Conservation (phyloP, 768 basidiomycete genomes). For the Leucocoprinus sp. region DNA sequence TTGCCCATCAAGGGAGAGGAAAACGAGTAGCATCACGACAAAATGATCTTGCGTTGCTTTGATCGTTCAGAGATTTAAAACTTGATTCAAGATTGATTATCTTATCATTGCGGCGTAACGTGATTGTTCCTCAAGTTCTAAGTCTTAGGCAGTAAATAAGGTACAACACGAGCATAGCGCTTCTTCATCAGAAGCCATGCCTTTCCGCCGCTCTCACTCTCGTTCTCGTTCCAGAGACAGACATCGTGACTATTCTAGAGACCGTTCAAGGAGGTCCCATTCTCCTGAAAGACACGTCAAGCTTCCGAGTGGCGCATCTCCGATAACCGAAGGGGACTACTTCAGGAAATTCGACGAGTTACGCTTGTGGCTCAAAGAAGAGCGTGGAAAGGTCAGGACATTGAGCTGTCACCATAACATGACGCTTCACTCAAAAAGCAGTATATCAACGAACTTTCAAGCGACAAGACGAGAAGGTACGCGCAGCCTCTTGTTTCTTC, state of each 20-base stretch:
- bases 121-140: neutral
- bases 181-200: constrained; percentile 22
- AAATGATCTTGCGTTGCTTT: neutral
- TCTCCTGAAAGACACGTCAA: constrained; percentile 35
- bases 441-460: constrained; percentile 84
- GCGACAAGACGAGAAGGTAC: constrained; percentile 73
- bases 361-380: constrained; percentile 75
- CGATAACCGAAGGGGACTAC: constrained; percentile 79
- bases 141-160: too few relatives aligned
- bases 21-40: constrained; percentile 2
- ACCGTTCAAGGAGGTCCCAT: constrained; percentile 31
- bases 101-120: neutral
- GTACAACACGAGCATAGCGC: too few relatives aligned
- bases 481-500: constrained; percentile 17
- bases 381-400: constrained; percentile 33
- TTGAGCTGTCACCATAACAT: neutral
- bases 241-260: constrained; percentile 19
- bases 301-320: constrained; percentile 48
- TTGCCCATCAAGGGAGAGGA: constrained; percentile 1
- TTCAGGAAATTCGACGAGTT: constrained; percentile 87
- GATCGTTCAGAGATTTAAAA: too few relatives aligned
- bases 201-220: constrained; percentile 30
- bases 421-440: constrained; percentile 19
- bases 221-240: constrained; percentile 25
- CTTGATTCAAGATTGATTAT: too few relatives aligned